These are phyloP conservation scores for Barbatosphaeria neglecta DNA, from an alignment of 495 filamentous ascomycete species.

Conservation along the genomic window DNA sequence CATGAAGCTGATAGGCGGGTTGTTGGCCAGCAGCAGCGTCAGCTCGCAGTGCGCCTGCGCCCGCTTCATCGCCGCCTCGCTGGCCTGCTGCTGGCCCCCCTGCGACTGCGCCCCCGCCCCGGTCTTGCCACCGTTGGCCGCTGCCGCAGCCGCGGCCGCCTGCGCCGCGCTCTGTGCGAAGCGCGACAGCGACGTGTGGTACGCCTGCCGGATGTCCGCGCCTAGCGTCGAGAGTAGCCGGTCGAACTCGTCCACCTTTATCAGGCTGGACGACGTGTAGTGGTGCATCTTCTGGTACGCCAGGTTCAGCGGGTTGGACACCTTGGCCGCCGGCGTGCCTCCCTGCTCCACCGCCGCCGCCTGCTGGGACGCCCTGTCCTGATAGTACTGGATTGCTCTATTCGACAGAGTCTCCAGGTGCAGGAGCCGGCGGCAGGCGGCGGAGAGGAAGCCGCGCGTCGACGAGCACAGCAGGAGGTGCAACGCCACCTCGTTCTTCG, in stretches of 20 bases:
- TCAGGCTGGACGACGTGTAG: conserved; percentile 24
- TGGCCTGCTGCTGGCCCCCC: conserved; percentile 11
- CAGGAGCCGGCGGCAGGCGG: conserved; percentile 50
- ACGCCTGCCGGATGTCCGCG: conserved; percentile 32
- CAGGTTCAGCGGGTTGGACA: conserved; percentile 21
- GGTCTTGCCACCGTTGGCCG: conserved; percentile 7
- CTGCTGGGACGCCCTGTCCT: conserved; percentile 11
- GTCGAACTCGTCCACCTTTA: conserved; percentile 38
- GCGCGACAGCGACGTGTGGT: conserved; percentile 24
- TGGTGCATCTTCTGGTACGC: conserved; percentile 38
- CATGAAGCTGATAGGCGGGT: conserved; percentile 34
- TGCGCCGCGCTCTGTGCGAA: conserved; percentile 16
- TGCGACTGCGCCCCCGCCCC: conserved; percentile 14
- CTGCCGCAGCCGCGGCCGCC: conserved; percentile 12
- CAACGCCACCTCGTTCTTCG: conserved; percentile 44
- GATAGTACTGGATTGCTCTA: conserved; percentile 26
- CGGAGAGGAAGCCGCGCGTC: conserved; percentile 57
- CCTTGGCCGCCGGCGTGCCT: conserved; percentile 9
- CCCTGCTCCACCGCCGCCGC: conserved; percentile 13
- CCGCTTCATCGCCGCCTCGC: conserved; percentile 25
- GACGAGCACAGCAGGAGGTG: conserved; percentile 62
- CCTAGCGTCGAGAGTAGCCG: conserved; percentile 31
- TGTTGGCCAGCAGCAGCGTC: conserved; percentile 33
- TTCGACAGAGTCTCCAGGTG: conserved; percentile 31
- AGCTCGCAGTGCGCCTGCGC: conserved; percentile 30